These are phyloP conservation scores for Cladobotryum protrusum DNA, from an alignment of 2,329 filamentous ascomycete genomes.

Conservation along the genomic window DNA sequence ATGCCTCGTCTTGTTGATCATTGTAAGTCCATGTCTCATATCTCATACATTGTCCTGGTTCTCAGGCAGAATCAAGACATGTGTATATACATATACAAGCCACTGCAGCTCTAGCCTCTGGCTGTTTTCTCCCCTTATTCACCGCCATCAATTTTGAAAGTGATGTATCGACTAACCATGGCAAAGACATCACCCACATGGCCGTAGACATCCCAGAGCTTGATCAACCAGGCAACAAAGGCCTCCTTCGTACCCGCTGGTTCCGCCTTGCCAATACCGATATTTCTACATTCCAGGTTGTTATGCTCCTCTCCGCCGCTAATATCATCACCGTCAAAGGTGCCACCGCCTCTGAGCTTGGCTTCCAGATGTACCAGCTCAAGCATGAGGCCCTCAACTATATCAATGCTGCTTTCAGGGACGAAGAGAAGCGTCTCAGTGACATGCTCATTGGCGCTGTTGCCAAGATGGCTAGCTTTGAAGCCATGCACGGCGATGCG, in stretches of 20 bases:
- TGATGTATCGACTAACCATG: background rate
- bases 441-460: slow-evolving; percentile 42
- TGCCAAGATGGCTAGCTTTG: slow-evolving; percentile 46
- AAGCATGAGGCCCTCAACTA: slow-evolving; percentile 37
- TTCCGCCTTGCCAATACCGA: slow-evolving; percentile 23
- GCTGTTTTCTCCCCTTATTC: background rate
- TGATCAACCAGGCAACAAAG: slow-evolving; percentile 18
- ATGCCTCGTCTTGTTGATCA: slow-evolving; percentile 21
- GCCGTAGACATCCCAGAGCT: slow-evolving; percentile 24
- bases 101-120: background rate
- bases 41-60: background rate
- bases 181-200: slow-evolving; percentile 23
- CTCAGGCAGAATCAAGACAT: background rate
- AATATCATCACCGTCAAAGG: slow-evolving; percentile 18
- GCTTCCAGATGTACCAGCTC: slow-evolving; percentile 32
- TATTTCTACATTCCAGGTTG: slow-evolving; percentile 19
- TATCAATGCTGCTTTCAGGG: slow-evolving; percentile 35
- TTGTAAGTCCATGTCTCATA: slow-evolving; percentile 14
- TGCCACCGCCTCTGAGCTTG: slow-evolving; percentile 5
- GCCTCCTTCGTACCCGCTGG: slow-evolving; percentile 22
- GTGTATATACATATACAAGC: background rate
- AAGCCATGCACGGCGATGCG: slow-evolving; percentile 42
- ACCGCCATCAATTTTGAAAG: no score
- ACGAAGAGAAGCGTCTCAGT: slow-evolving; percentile 20
- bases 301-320: slow-evolving; percentile 24